These are phyloP conservation scores for Macrolepiota albuminosa DNA, from an alignment of 768 basidiomycete genomes.

Conservation along the genomic window DNA sequence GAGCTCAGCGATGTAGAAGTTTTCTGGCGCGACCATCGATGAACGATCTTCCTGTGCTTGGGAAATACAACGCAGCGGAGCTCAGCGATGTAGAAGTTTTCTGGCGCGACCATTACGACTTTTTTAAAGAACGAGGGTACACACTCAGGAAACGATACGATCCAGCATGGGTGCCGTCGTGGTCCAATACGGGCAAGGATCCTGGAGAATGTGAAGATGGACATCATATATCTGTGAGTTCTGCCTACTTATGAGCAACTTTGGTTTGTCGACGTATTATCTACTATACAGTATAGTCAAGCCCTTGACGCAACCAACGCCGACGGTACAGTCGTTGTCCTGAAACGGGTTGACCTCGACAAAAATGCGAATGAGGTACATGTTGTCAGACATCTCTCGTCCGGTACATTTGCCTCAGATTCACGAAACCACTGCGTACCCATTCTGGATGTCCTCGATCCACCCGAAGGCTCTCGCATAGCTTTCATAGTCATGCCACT, in stretches of 20 bases:
- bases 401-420: constrained; percentile 6
- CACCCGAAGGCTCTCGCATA: constrained; percentile 12
- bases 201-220: neutral
- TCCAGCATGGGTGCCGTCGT: neutral
- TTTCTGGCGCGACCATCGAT: neutral
- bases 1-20: neutral
- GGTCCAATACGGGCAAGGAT: neutral
- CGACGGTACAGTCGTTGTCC: constrained; percentile 21
- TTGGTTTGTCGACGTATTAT: neutral
- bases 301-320: constrained; percentile 24
- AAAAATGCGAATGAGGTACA: constrained; percentile 22
- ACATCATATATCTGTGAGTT: neutral
- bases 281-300: neutral
- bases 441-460: constrained; percentile 14
- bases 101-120: neutral
- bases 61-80: neutral
- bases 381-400: constrained; percentile 20
- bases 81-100: neutral
- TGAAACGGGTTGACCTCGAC: constrained; percentile 19
- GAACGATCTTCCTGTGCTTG: neutral
- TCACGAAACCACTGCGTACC: constrained; percentile 29
- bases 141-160: neutral
- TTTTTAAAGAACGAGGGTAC: neutral
- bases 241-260: too few species aligned
- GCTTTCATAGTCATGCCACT: constrained; percentile 23